Base-by-base conservation (phyloP, 2,329 filamentous ascomycete genomes). In the Curvularia lunata region DNA sequence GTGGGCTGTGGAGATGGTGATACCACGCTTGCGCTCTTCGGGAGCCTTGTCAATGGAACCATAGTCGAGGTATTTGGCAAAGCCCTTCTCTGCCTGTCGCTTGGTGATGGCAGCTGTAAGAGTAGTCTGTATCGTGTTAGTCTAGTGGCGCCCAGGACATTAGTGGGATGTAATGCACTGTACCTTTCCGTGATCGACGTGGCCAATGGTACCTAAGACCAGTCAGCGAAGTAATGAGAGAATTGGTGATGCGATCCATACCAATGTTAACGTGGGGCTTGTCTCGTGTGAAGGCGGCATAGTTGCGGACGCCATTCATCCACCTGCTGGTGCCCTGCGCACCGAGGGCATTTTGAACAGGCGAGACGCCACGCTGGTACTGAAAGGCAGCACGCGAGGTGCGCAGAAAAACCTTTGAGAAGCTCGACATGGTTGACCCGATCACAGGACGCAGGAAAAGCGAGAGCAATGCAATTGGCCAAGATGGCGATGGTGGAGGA, bases 171-270 rank as follows among this genome's bases (percentile, higher is more conserved):
- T 32, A 43, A 53, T 54, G 28, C 56, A 41, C 19, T 61, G 48
- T 67, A 96, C 93, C 91, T 99, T 99, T 84, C 94, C 94, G 83
- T 99, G 94, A 87, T 99, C 95, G 82, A 99, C 95, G 85, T 99
- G 95, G 72, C 95, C 95, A 82, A 99, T 99, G 71, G 95, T 99
- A 79, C 90, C 90, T 93, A 54, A 30, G 18, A 4, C 25, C 32
- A 42, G 49, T 71, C 60, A 70, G 63, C 41, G 5, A n/a, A 34
- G 4, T 45, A 43, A 21, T 48, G 25, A 5, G 38, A 5, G 13
- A 10, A 0, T 28, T 27, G 12, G 21, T 32, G 16, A 5, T 1
- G 48, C n/a, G 7, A 27, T 10, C 59, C 83, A 68, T 84, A 91
- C 95, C 95, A 76, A 99, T 95, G 83, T 99, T 99, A 68, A 99